Conservation (phyloP, 768 basidiomycete species). For the Mycena galericulata region DNA sequence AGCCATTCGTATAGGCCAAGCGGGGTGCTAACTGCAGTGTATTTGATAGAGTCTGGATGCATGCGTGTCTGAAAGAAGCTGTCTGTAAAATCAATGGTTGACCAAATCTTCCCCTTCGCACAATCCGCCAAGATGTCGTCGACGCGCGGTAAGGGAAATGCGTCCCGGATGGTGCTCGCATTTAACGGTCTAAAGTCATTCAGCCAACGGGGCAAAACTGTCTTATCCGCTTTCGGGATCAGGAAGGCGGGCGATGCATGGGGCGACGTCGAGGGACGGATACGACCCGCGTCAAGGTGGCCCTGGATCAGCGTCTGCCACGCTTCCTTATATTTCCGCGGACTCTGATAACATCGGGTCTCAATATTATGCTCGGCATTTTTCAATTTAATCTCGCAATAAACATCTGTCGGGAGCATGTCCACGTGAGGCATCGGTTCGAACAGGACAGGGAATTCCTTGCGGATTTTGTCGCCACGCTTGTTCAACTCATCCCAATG, state of each 20-base stretch:
- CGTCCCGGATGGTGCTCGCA: neutral
- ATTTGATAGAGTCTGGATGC: too few relatives aligned
- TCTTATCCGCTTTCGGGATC: neutral
- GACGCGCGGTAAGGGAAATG: neutral
- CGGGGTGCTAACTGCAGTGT: too few relatives aligned
- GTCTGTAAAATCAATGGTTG: too few relatives aligned
- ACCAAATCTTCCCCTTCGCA: neutral
- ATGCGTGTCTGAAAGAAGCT: too few relatives aligned
- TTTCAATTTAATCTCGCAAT: neutral
- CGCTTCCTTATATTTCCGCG: neutral
- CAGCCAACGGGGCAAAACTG: neutral
- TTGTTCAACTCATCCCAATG: neutral
- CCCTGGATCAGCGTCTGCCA: constrained; percentile 39
- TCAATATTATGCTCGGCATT: neutral
- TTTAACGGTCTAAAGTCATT: neutral
- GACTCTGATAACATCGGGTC: neutral
- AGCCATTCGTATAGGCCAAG: too few relatives aligned
- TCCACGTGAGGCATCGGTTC: neutral
- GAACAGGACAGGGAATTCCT: neutral
- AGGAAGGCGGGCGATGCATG: neutral
- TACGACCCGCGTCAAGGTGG: constrained; percentile 42
- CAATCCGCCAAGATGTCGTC: neutral
- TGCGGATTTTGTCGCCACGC: neutral
- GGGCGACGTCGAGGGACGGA: neutral
- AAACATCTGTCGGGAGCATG: neutral